phyloP scores from a whole-genome alignment of 2,329 filamentous ascomycete genomes.

The Diplodia corticola region DNA sequence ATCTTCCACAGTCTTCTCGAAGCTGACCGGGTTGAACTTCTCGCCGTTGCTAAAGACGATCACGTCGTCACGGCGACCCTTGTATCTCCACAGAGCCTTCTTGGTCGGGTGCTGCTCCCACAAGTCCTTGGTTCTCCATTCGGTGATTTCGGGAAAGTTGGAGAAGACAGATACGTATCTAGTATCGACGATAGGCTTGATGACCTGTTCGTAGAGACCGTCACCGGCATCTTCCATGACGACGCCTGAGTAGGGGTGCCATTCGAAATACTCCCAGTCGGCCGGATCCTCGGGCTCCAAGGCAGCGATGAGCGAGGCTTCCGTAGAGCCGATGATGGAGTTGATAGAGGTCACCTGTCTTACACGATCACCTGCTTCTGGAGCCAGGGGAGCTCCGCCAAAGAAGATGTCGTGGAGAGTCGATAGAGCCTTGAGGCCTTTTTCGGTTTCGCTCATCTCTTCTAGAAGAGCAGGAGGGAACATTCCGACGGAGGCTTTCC shows the following conservation, averaged over 20 bases:
- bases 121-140: constrained; percentile 28
- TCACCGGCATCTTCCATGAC: constrained; percentile 31
- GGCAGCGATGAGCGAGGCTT: constrained; percentile 29
- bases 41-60: constrained; percentile 28
- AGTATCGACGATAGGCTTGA: constrained; percentile 17
- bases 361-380: not conserved
- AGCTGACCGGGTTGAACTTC: constrained; percentile 29
- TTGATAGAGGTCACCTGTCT: constrained; percentile 27
- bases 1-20: constrained; percentile 29
- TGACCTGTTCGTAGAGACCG: constrained; percentile 26
- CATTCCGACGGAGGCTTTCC: constrained; percentile 26
- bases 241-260: constrained; percentile 29
- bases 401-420: constrained; percentile 28
- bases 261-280: constrained; percentile 32
- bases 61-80: constrained; percentile 30
- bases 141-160: constrained; percentile 24
- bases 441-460: constrained; percentile 30
- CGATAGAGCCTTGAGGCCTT: constrained; percentile 28
- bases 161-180: constrained; percentile 25
- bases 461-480: constrained; percentile 31
- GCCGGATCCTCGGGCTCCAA: constrained; percentile 25
- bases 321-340: constrained; percentile 30
- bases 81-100: constrained; percentile 26
- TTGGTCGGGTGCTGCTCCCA: constrained; percentile 25
- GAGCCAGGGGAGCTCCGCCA: constrained; percentile 26